These are phyloP conservation scores for Chrysoporthe puriensis DNA, from an alignment of 2,329 filamentous ascomycete genomes.

Conservation along the genomic window DNA sequence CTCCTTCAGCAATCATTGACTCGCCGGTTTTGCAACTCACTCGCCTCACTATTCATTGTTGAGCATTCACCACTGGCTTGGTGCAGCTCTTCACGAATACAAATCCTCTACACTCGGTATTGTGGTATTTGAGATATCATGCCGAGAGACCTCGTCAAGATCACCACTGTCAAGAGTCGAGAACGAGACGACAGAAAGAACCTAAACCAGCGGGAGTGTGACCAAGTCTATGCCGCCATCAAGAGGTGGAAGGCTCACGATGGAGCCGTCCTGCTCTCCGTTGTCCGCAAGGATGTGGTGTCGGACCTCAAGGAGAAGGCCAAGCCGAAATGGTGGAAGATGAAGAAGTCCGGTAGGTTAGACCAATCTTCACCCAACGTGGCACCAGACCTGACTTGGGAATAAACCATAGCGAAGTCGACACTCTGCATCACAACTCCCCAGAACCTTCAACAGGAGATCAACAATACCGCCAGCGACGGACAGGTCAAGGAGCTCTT, in stretches of 20 bases:
- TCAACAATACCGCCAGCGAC: slow-evolving; percentile 23
- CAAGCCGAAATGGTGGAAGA: slow-evolving; percentile 29
- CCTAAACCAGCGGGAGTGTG: slow-evolving; percentile 26
- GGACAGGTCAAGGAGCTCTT: slow-evolving; percentile 29
- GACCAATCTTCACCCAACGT: too few relatives aligned
- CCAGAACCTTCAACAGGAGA: slow-evolving; percentile 22
- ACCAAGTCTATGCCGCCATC: slow-evolving; percentile 26
- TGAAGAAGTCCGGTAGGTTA: slow-evolving; percentile 21
- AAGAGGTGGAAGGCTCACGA: slow-evolving; percentile 28
- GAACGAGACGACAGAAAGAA: slow-evolving; percentile 5
- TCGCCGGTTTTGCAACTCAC: neutral
- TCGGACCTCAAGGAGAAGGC: slow-evolving; percentile 14
- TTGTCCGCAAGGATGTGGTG: slow-evolving; percentile 22
- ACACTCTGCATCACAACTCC: slow-evolving; percentile 28
- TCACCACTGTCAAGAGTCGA: slow-evolving; percentile 11
- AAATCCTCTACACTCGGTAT: slow-evolving; percentile 8
- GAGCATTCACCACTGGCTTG: slow-evolving; percentile 22
- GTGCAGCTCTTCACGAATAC: slow-evolving; percentile 4
- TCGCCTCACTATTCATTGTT: neutral
- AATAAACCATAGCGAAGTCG: slow-evolving; percentile 19
- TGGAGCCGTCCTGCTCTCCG: slow-evolving; percentile 24
- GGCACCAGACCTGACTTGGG: neutral
- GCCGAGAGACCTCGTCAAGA: slow-evolving; percentile 12
- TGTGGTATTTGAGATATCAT: slow-evolving; percentile 6
- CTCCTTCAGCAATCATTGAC: slow-evolving; percentile 3